Percentiles rank a stretch among this genome's conserved stretches.
Evolutionary conservation across 345 rosid genomes (phyloP).

Genomic region (Reutealis trisperma): DNA sequence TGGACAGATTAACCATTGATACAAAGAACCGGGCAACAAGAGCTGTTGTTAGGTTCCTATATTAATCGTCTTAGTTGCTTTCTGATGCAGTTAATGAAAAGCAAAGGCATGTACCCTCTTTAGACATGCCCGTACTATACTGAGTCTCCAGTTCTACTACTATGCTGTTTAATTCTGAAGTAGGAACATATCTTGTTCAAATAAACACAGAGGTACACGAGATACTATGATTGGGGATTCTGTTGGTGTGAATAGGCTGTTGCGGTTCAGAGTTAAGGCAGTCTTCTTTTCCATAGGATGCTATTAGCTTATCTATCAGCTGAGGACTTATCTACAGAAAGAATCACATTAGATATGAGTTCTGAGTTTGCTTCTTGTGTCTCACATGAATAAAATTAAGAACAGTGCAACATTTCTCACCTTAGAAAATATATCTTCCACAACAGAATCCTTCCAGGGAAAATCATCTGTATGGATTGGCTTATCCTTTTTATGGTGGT

Average conservation of each 20-base stretch:
- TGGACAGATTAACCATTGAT: too few relatives aligned
- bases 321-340: neutral
- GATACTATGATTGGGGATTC: neutral
- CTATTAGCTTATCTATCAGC: neutral
- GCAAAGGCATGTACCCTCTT: neutral
- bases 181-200: neutral
- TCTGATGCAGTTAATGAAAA: neutral
- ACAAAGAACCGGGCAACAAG: too few relatives aligned
- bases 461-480: too few relatives aligned
- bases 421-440: neutral
- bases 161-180: neutral
- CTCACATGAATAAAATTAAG: neutral
- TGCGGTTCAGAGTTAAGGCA: neutral
- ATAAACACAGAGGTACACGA: too few relatives aligned
- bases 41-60: neutral
- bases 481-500: too few relatives aligned
- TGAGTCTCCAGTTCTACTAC: neutral
- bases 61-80: too few relatives aligned
- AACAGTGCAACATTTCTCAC: neutral
- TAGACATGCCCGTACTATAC: neutral
- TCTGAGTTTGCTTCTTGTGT: neutral
- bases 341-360: neutral
- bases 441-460: neutral
- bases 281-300: neutral
- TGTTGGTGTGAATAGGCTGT: neutral